These are phyloP conservation scores for Petrea volubilis DNA, from an alignment of 257 asterid genomes.

Conservation along the genomic window DNA sequence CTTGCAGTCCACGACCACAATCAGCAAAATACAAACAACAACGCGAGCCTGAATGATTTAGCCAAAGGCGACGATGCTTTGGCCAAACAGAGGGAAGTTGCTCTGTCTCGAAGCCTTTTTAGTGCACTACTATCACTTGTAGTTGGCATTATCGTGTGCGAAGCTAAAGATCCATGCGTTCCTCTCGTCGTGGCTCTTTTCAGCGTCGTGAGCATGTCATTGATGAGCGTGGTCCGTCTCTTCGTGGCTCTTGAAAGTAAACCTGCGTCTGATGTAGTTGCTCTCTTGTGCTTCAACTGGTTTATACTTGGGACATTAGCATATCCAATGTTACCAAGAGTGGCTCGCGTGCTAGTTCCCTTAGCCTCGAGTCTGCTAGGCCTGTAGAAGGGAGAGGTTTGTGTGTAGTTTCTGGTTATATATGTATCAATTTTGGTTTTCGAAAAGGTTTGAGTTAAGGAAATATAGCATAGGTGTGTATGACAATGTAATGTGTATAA, in stretches of 20 bases:
- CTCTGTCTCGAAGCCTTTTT: constrained; percentile 53
- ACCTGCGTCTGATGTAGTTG: constrained; percentile 53
- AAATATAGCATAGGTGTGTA: too few relatives aligned
- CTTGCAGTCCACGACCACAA: neutral
- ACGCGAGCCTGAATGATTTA: too few relatives aligned
- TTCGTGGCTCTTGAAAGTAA: constrained; percentile 39
- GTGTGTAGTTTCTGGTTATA: too few relatives aligned
- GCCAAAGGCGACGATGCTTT: neutral
- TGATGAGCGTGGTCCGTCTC: constrained; percentile 47
- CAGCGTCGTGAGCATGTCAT: constrained; percentile 50
- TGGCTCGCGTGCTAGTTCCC: constrained; percentile 38
- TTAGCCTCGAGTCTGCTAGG: constrained; percentile 11
- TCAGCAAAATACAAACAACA: too few relatives aligned
- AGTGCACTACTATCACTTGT: constrained; percentile 50
- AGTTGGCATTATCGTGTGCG: constrained; percentile 66
- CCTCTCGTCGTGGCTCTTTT: constrained; percentile 67
- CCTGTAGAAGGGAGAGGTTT: neutral
- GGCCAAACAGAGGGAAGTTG: constrained; percentile 39
- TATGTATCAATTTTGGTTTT: too few relatives aligned
- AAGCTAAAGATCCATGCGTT: constrained; percentile 62
- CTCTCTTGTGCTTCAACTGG: constrained; percentile 77
- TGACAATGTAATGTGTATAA: too few relatives aligned
- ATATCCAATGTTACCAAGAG: constrained; percentile 50
- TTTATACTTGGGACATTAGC: constrained; percentile 63
- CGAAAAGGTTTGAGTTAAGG: too few relatives aligned